phyloP scores from a whole-genome alignment of 768 basidiomycete genomes.

The Leccinum olivaceopallidum region DNA sequence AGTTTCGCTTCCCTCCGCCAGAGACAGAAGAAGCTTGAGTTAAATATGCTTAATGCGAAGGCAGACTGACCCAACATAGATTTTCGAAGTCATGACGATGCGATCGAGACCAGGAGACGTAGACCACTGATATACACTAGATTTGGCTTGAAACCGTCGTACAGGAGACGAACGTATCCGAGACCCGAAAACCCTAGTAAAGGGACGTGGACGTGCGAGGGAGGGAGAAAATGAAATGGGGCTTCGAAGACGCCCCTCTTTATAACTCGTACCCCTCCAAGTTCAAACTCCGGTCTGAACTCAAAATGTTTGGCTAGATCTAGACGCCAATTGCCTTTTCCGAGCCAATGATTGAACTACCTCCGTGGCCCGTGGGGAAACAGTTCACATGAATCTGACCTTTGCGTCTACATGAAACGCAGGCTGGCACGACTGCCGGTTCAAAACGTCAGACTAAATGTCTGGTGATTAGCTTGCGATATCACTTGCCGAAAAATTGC shows the following conservation, averaged over 20 bases:
- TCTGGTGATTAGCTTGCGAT: background rate
- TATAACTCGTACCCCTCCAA: constrained; percentile 41
- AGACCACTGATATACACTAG: constrained; percentile 46
- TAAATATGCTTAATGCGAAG: constrained; percentile 46
- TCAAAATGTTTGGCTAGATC: constrained; percentile 24
- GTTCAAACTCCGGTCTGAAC: constrained; percentile 54
- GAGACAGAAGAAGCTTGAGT: constrained; percentile 46
- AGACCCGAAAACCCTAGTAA: constrained; percentile 51
- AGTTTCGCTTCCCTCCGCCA: constrained; percentile 51
- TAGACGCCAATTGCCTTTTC: constrained; percentile 25
- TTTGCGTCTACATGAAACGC: background rate
- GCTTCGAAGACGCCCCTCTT: constrained; percentile 33
- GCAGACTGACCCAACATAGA: constrained; percentile 94
- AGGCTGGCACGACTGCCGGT: background rate
- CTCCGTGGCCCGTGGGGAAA: constrained; percentile 13
- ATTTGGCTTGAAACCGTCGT: constrained; percentile 47
- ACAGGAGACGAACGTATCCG: constrained; percentile 59
- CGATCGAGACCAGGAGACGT: constrained; percentile 24
- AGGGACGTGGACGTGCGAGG: constrained; percentile 50
- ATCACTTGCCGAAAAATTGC: background rate
- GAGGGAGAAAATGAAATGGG: constrained; percentile 36
- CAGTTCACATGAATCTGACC: background rate
- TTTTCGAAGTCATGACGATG: constrained; percentile 72
- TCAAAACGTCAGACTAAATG: background rate
- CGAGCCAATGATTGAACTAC: constrained; percentile 19